These are phyloP conservation scores for Phytopythium cucurbitacearum DNA, from an alignment of 352 stramenopile species.

Conservation along the genomic window DNA sequence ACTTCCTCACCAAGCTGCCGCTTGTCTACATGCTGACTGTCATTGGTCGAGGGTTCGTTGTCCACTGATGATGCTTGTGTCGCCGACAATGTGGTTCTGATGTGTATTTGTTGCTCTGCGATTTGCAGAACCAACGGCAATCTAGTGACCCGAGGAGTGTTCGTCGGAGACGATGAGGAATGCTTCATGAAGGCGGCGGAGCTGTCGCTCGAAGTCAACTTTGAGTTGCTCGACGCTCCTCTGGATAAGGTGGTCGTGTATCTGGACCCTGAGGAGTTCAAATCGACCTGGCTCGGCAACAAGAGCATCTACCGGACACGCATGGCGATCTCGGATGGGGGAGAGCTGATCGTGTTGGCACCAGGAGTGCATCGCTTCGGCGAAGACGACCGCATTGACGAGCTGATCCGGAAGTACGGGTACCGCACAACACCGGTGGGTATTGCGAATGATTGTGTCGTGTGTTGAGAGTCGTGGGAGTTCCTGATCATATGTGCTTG, in stretches of 20 bases:
- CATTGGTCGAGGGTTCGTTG: slow-evolving; percentile 67
- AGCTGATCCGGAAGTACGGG: slow-evolving; percentile 95
- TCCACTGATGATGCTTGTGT: not conserved
- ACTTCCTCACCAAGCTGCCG: slow-evolving; percentile 89
- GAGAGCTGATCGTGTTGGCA: slow-evolving; percentile 93
- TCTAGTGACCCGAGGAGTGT: slow-evolving; percentile 89
- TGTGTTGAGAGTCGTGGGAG: not conserved
- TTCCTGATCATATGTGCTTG: slow-evolving; percentile 4
- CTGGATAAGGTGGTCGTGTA: slow-evolving; percentile 95
- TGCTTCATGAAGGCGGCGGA: slow-evolving; percentile 95
- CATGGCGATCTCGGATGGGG: slow-evolving; percentile 95
- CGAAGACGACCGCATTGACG: slow-evolving; percentile 92
- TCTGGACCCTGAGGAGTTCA: slow-evolving; percentile 95
- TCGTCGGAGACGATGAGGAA: slow-evolving; percentile 94
- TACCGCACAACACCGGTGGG: slow-evolving; percentile 93
- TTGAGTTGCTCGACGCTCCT: slow-evolving; percentile 90
- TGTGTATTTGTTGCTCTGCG: slow-evolving; percentile 1
- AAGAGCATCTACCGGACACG: slow-evolving; percentile 97
- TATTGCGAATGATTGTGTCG: slow-evolving; percentile 2
- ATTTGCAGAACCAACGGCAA: slow-evolving; percentile 34
- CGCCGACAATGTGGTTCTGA: slow-evolving; percentile 2
- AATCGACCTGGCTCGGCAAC: slow-evolving; percentile 98
- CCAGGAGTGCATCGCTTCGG: slow-evolving; percentile 94
- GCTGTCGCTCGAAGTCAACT: slow-evolving; percentile 95
- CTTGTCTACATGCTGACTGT: slow-evolving; percentile 97